Percentiles rank a stretch among this genome's conserved stretches.
These are phyloP conservation scores for Lodderomyces margitis DNA, from an alignment of 1,139 yeast species.

Conservation along the genomic window DNA sequence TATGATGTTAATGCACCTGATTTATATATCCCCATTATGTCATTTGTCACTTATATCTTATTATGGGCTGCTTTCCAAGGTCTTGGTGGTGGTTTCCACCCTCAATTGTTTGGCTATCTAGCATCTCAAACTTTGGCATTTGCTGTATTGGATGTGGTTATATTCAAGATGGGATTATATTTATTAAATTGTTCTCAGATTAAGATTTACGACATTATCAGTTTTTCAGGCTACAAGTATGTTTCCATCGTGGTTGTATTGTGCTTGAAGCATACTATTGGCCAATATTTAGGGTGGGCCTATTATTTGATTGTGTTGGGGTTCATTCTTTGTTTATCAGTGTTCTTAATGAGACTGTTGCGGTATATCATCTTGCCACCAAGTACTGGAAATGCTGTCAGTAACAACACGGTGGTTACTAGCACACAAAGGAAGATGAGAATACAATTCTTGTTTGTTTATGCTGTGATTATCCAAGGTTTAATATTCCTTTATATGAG, in stretches of 20 bases:
- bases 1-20: slow-evolving; percentile 95
- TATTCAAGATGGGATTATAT: slow-evolving; percentile 47
- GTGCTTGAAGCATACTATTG: slow-evolving; percentile 44
- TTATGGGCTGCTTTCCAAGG: slow-evolving; percentile 88
- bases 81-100: slow-evolving; percentile 86
- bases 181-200: slow-evolving; percentile 53
- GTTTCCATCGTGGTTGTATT: slow-evolving; percentile 67
- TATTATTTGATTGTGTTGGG: slow-evolving; percentile 45
- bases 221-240: slow-evolving; percentile 94
- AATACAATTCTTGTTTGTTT: slow-evolving; percentile 80
- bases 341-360: slow-evolving; percentile 79
- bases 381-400: slow-evolving; percentile 24
- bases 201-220: slow-evolving; percentile 73
- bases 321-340: slow-evolving; percentile 53
- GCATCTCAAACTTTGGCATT: slow-evolving; percentile 91
- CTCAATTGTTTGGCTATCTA: slow-evolving; percentile 84
- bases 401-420: slow-evolving; percentile 38
- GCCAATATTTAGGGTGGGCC: slow-evolving; percentile 28
- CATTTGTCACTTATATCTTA: slow-evolving; percentile 82
- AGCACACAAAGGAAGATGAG: slow-evolving; percentile 76
- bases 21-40: slow-evolving; percentile 92
- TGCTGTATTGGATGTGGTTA: slow-evolving; percentile 61
- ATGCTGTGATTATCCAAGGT: slow-evolving; percentile 81
- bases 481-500: slow-evolving; percentile 40
- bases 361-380: slow-evolving; percentile 62